phyloP scores from a whole-genome alignment of 1,284 basidiomycete genomes.

The Tremellales sp. region DNA sequence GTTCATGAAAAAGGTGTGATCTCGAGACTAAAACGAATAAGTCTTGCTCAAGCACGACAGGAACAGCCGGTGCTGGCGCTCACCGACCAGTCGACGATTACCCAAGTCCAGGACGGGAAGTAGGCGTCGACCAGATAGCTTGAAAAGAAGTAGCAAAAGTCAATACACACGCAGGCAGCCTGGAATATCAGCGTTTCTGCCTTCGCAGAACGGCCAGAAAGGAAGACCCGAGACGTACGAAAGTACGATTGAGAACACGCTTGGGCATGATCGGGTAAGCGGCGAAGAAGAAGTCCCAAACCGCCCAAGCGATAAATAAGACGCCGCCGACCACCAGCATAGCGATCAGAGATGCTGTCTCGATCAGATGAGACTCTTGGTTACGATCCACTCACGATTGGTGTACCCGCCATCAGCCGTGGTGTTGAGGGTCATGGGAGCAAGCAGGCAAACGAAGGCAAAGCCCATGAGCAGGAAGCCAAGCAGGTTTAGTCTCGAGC shows the following conservation, averaged over 20 bases:
- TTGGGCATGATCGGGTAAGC: slow-evolving; percentile 34
- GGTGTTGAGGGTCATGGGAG: slow-evolving; percentile 40
- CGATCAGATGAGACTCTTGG: slow-evolving; percentile 34
- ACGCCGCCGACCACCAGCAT: slow-evolving; percentile 42
- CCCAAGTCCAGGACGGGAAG: slow-evolving; percentile 36
- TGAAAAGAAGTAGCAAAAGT: slow-evolving; percentile 37
- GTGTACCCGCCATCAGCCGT: slow-evolving; percentile 34
- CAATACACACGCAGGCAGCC: slow-evolving; percentile 26
- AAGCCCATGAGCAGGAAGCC: slow-evolving; percentile 45
- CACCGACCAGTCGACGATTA: slow-evolving; percentile 31
- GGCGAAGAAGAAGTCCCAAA: slow-evolving; percentile 36
- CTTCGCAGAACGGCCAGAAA: slow-evolving; percentile 20
- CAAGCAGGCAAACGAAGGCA: slow-evolving; percentile 38
- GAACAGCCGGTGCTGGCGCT: not conserved
- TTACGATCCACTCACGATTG: slow-evolving; percentile 27
- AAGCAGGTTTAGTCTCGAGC: slow-evolving; percentile 37
- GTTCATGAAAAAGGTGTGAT: slow-evolving; percentile 26
- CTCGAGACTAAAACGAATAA: slow-evolving; percentile 5
- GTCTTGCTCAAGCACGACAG: too few species aligned
- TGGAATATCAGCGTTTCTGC: slow-evolving; percentile 1
- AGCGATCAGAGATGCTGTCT: slow-evolving; percentile 41
- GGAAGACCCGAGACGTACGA: slow-evolving; percentile 12
- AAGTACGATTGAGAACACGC: slow-evolving; percentile 39
- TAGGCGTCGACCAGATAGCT: slow-evolving; percentile 31
- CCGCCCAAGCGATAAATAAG: slow-evolving; percentile 30